Percentiles rank a stretch among this genome's conserved stretches.
phyloP scores from a whole-genome alignment of 768 basidiomycete genomes.

The Podaxis rugospora region DNA sequence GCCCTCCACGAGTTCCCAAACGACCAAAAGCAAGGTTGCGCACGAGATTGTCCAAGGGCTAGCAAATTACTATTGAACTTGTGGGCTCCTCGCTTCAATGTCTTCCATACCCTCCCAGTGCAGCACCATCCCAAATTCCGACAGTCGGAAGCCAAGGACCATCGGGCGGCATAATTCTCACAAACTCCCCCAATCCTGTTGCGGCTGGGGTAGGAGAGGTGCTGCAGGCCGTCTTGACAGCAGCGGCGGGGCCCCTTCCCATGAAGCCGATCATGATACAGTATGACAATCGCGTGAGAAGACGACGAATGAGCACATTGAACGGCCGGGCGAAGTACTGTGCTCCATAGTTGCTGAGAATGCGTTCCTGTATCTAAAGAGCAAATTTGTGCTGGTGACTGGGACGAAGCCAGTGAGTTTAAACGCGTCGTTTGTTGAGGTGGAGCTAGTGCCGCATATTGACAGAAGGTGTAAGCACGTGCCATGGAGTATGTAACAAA shows the following conservation, averaged over 20 bases:
- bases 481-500: not conserved
- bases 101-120: not conserved
- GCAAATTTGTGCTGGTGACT: constrained; percentile 31
- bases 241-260: constrained; percentile 15
- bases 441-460: constrained; percentile 28
- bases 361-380: constrained; percentile 31
- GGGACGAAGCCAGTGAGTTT: constrained; percentile 23
- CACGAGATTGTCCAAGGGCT: too few relatives aligned
- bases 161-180: constrained; percentile 17
- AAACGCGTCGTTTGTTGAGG: constrained; percentile 25
- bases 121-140: not conserved
- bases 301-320: constrained; percentile 27
- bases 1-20: too few relatives aligned
- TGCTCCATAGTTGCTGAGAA: constrained; percentile 15
- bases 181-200: constrained; percentile 22
- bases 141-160: not conserved
- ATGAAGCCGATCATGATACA: constrained; percentile 28
- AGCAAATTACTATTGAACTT: too few relatives aligned
- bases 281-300: constrained; percentile 24
- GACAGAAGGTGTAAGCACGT: constrained; percentile 9
- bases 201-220: constrained; percentile 30
- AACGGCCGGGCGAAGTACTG: constrained; percentile 23
- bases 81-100: not conserved
- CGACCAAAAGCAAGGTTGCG: too few relatives aligned
- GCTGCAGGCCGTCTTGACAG: constrained; percentile 23